Evolutionary conservation across 176 grass and related monocot species (phyloP), one percentile per base, ranked within the genome.

Genomic region (Eremochloa ophiuroides): DNA sequence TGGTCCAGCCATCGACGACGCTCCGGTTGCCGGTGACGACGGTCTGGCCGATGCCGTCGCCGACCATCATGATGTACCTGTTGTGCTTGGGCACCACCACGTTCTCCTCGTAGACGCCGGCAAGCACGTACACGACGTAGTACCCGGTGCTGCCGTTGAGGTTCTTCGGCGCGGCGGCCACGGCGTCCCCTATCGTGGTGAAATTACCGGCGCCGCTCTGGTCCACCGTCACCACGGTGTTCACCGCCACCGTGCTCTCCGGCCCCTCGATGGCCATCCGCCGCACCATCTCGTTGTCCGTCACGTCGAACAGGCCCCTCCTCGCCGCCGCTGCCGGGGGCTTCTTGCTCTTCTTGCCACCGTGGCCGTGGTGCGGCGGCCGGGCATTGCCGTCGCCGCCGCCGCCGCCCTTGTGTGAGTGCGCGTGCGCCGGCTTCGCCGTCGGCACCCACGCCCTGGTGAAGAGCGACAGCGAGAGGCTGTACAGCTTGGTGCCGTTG

Each of bases 11-110:
- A 20, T 92, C 86, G 28, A 75, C 76, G 28, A 91, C 75, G 71
- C 87, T 98, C 29, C 92, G 84, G 48, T 89, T 95, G 25, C 88
- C 90, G 17, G 95, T 95, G 84, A 98, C 86, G 28, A 98, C 88
- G 18, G 92, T 98, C 48, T 84, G 84, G 12, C 86, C 88, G 27
- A 98, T 91, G 34, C 95, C 95, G 1, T 89, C 84, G 16, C 95
- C 95, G 2, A 98, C 46, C 86, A 98, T 98, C 95, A 98, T 95
- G 47, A 98, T 68, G 62, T 95, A 93, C 59, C 75, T 98, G 69
- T 85, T 87, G 62, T 79, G 87, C 61, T 90, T 87, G 26, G 86
- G 56, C 47, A 98, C 82, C 55, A 84, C 79, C 62, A 98, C 91
- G 77, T 95, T 93, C 81, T 98, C 95, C n/a, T 89, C 78, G 71